Evolutionary conservation across 1,284 basidiomycete species (phyloP).

Genomic region (Malassezia globosa): DNA sequence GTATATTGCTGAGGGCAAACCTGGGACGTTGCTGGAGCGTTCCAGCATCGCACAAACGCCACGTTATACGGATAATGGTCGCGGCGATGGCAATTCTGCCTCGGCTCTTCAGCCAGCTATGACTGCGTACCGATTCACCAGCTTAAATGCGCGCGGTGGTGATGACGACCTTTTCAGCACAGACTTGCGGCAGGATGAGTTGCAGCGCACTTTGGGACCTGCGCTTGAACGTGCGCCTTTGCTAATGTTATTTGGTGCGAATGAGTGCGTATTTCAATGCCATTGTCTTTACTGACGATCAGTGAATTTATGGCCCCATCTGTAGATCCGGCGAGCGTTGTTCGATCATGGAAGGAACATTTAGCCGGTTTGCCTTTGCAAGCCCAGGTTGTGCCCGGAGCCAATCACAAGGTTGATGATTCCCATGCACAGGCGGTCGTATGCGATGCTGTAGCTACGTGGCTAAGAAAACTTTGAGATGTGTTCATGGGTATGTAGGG

Average conservation of each 20-base stretch:
- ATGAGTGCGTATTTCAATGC: slow-evolving; percentile 28
- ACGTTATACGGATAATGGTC: background rate
- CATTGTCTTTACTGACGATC: slow-evolving; percentile 8
- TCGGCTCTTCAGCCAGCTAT: slow-evolving; percentile 25
- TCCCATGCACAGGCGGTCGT: slow-evolving; percentile 20
- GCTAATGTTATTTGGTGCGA: slow-evolving; percentile 29
- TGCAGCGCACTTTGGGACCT: slow-evolving; percentile 8
- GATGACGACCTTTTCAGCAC: slow-evolving; percentile 42
- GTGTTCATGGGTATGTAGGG: too few species aligned
- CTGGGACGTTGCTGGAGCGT: slow-evolving; percentile 17
- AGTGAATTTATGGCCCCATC: slow-evolving; percentile 27
- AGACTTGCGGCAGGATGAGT: slow-evolving; percentile 20
- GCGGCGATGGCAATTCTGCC: slow-evolving; percentile 22
- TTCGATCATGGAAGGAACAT: slow-evolving; percentile 20
- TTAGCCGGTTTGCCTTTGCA: slow-evolving; percentile 12
- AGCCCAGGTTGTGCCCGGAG: slow-evolving; percentile 21
- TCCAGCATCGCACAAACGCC: slow-evolving; percentile 8
- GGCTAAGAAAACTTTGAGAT: slow-evolving; percentile 11
- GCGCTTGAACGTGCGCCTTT: slow-evolving; percentile 16
- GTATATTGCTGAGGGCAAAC: slow-evolving; percentile 13
- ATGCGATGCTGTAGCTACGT: slow-evolving; percentile 17
- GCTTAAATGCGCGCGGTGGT: slow-evolving; percentile 26
- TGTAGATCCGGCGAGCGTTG: slow-evolving; percentile 15
- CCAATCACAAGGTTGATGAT: slow-evolving; percentile 32
- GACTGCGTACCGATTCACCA: slow-evolving; percentile 38